Evolutionary conservation across 371 early-diverging fungal genomes (phyloP).

Genomic region (Parasitella parasitica): DNA sequence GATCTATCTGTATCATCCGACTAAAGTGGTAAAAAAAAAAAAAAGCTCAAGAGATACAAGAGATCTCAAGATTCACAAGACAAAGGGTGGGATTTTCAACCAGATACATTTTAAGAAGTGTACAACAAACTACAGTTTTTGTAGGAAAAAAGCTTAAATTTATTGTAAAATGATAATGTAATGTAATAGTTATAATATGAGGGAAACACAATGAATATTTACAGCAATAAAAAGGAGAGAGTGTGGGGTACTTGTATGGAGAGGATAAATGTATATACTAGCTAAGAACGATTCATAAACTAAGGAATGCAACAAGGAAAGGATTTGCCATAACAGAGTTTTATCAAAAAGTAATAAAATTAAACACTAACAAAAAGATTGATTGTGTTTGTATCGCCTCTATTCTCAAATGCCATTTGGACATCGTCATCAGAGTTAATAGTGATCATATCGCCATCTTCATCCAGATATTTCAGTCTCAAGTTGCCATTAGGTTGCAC

Average conservation of each 20-base stretch:
- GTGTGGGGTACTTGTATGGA: background rate
- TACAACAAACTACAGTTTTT: background rate
- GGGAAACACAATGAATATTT: background rate
- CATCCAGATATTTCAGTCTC: slow-evolving; percentile 86
- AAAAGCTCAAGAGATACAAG: no score
- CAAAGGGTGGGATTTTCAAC: slow-evolving; percentile 1
- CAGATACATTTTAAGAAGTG: background rate
- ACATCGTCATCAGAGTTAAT: slow-evolving; percentile 92
- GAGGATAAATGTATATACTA: background rate
- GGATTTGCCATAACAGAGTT: background rate
- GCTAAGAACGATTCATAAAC: background rate
- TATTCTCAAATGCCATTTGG: slow-evolving; percentile 85
- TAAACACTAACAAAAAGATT: slow-evolving; percentile 43
- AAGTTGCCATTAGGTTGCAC: slow-evolving; percentile 48
- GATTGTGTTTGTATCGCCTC: slow-evolving; percentile 40
- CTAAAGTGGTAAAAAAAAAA: no score
- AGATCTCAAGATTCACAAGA: background rate
- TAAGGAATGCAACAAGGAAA: background rate
- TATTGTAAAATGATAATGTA: slow-evolving; percentile 1
- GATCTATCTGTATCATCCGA: background rate
- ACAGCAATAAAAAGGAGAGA: slow-evolving; percentile 1
- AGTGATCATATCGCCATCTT: slow-evolving; percentile 87
- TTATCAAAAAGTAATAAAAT: background rate
- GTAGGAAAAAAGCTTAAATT: background rate
- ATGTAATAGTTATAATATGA: background rate